Conservation (phyloP, 2,329 filamentous ascomycete species). For the Aspergillus unguis region DNA sequence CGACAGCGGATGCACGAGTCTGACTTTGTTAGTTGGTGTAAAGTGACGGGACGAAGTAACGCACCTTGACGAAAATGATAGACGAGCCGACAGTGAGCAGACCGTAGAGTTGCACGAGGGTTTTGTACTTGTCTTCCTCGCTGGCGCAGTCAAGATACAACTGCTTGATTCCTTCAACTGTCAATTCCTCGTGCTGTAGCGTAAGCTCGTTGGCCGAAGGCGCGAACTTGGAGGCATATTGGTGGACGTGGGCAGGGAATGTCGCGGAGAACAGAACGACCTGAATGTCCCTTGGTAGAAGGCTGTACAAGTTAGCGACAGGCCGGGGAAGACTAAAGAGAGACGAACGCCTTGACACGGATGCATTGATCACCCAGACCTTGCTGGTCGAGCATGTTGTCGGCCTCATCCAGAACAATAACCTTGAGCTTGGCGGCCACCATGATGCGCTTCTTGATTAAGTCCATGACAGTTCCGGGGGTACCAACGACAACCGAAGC, state of each 20-base stretch:
- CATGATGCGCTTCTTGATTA: constrained; percentile 73
- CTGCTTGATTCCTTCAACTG: constrained; percentile 94
- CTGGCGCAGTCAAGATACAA: constrained; percentile 91
- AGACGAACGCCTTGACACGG: constrained; percentile 75
- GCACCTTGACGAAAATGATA: constrained; percentile 92
- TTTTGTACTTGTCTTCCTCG: constrained; percentile 79
- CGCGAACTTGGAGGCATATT: constrained; percentile 79
- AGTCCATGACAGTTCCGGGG: constrained; percentile 86
- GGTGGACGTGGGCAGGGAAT: constrained; percentile 79
- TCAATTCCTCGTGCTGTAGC: constrained; percentile 84
- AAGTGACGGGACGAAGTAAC: not conserved
- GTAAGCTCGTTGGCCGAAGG: constrained; percentile 83
- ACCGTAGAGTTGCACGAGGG: constrained; percentile 88
- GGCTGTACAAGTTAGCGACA: constrained; percentile 44
- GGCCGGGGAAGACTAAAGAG: not conserved
- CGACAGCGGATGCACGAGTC: constrained; percentile 79
- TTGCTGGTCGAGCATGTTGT: constrained; percentile 97
- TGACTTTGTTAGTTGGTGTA: constrained; percentile 38
- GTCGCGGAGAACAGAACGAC: constrained; percentile 95
- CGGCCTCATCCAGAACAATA: constrained; percentile 91
- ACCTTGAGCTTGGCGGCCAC: constrained; percentile 70
- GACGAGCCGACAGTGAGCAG: constrained; percentile 95
- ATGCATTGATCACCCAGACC: constrained; percentile 93
- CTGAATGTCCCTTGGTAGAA: constrained; percentile 73
- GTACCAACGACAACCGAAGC: constrained; percentile 87